Evolutionary conservation across 1,284 basidiomycete species (phyloP).

Genomic region (Ganoderma sp.): DNA sequence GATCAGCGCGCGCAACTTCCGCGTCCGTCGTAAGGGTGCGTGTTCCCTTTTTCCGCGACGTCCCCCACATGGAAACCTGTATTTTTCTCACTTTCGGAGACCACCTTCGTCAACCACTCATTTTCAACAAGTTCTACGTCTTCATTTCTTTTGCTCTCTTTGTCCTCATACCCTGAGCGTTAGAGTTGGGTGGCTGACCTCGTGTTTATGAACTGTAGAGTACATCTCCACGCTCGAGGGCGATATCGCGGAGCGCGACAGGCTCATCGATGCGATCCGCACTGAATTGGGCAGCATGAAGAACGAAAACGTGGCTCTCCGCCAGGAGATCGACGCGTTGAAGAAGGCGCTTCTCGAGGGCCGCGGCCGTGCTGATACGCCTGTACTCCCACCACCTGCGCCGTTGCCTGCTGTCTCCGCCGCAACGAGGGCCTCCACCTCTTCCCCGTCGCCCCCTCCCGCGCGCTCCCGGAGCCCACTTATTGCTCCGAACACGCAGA

Average conservation of each 20-base stretch:
- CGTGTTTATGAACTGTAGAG: slow-evolving; percentile 53
- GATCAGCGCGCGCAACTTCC: slow-evolving; percentile 94
- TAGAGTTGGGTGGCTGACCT: slow-evolving; percentile 13
- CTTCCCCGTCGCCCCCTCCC: slow-evolving; percentile 36
- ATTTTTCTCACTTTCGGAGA: no score
- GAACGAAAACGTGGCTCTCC: slow-evolving; percentile 84
- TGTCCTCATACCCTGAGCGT: no score
- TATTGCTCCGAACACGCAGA: slow-evolving; percentile 78
- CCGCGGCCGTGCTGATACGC: slow-evolving; percentile 46
- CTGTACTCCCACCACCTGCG: slow-evolving; percentile 53
- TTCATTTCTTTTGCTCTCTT: no score
- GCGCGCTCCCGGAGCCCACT: slow-evolving; percentile 45
- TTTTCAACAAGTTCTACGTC: no score
- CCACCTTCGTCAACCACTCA: no score
- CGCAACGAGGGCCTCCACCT: slow-evolving; percentile 32
- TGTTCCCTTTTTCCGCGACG: no score
- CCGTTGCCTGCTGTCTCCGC: slow-evolving; percentile 46
- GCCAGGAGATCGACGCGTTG: slow-evolving; percentile 83
- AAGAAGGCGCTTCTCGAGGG: slow-evolving; percentile 81
- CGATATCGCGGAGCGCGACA: slow-evolving; percentile 92
- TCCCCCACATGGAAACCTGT: no score
- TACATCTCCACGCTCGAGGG: slow-evolving; percentile 94
- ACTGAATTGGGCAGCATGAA: slow-evolving; percentile 82
- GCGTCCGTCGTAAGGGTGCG: slow-evolving; percentile 88
- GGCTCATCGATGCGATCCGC: slow-evolving; percentile 87